Evolutionary conservation across 164 flowering plant species (phyloP).

Genomic region (Houttuynia cordata): DNA sequence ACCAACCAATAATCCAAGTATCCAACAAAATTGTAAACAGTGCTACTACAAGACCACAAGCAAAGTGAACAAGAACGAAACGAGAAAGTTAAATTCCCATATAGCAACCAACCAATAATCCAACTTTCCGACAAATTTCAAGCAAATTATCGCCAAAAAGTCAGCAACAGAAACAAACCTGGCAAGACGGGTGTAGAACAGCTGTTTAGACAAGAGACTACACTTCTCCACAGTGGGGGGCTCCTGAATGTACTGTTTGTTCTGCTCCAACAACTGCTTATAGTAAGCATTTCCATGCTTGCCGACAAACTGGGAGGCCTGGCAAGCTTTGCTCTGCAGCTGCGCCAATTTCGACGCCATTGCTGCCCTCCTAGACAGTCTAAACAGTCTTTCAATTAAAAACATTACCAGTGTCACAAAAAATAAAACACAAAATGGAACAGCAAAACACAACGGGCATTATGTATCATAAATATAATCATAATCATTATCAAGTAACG

Average conservation of each 20-base stretch:
- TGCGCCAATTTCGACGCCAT: slow-evolving; percentile 13
- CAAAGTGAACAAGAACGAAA: too few species aligned
- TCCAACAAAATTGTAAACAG: too few species aligned
- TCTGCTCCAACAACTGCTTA: slow-evolving; percentile 15
- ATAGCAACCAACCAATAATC: too few species aligned
- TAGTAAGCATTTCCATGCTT: slow-evolving; percentile 12
- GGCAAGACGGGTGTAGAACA: slow-evolving; percentile 16
- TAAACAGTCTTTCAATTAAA: not conserved
- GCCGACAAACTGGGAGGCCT: slow-evolving; percentile 10
- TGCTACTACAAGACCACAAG: too few species aligned
- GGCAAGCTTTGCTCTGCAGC: slow-evolving; percentile 5
- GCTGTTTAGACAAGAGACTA: slow-evolving; percentile 8
- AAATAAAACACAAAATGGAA: slow-evolving; percentile 2
- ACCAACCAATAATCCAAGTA: too few species aligned
- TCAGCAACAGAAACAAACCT: slow-evolving; percentile 4
- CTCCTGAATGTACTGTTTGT: slow-evolving; percentile 12
- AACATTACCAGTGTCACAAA: slow-evolving; percentile 3
- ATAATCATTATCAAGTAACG: too few species aligned
- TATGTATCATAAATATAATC: too few species aligned
- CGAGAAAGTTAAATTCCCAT: too few species aligned
- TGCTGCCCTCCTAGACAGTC: not conserved
- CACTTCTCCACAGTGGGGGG: slow-evolving; percentile 14
- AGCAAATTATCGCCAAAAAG: not conserved
- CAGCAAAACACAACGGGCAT: not conserved
- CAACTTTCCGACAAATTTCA: too few species aligned